Percentiles rank a stretch among this genome's conserved stretches.
Evolutionary conservation across 768 basidiomycete genomes (phyloP).

Genomic region (Suillus occidentalis): DNA sequence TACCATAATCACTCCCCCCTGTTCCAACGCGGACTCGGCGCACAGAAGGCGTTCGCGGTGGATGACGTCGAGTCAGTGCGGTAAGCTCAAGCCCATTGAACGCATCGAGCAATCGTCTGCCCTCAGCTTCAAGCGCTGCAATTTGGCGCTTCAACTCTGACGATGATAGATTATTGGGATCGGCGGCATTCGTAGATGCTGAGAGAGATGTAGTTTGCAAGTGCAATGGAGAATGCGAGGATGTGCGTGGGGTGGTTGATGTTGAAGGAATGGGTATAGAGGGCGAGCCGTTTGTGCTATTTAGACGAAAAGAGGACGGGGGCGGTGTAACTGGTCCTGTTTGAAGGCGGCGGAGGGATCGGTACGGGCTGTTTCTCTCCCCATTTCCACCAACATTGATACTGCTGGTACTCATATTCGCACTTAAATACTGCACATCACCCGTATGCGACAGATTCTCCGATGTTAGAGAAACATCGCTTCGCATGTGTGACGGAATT

Average conservation of each 20-base stretch:
- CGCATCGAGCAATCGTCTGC: constrained; percentile 68
- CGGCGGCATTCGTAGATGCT: constrained; percentile 38
- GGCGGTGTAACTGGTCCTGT: constrained; percentile 34
- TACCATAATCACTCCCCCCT: constrained; percentile 27
- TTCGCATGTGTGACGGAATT: constrained; percentile 44
- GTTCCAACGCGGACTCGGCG: constrained; percentile 21
- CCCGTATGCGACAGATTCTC: constrained; percentile 43
- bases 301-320: constrained; percentile 54
- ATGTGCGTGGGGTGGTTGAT: constrained; percentile 28
- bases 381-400: neutral
- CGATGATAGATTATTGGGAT: constrained; percentile 60
- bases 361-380: constrained; percentile 40
- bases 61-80: constrained; percentile 47
- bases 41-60: constrained; percentile 32
- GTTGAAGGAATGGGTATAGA: constrained; percentile 32
- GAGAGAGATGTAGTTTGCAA: constrained; percentile 36
- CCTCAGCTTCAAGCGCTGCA: constrained; percentile 67
- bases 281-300: constrained; percentile 37
- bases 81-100: constrained; percentile 79
- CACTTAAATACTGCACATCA: constrained; percentile 20
- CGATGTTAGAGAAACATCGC: constrained; percentile 17
- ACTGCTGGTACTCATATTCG: neutral
- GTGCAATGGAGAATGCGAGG: constrained; percentile 32
- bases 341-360: constrained; percentile 43
- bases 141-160: constrained; percentile 69